Base-by-base conservation (phyloP, 2,329 filamentous ascomycete species). In the Bipolaris gigantea region DNA sequence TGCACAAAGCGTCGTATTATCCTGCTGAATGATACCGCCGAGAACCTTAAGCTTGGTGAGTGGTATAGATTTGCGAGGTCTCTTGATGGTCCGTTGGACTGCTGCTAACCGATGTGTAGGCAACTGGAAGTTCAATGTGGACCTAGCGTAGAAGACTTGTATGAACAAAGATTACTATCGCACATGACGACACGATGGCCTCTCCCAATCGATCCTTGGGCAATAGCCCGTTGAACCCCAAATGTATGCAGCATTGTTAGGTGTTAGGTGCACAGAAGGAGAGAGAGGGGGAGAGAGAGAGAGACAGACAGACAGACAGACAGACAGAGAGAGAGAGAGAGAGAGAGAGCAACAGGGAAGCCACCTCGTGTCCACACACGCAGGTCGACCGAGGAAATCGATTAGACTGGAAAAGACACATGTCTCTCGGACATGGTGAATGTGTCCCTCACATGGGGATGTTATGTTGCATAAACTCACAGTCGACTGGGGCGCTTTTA, bases 1-100 rank as follows among this genome's bases (percentile, higher is more conserved):
- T 99, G 95, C 79, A 96, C 90, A 75, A 93, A 94, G 75, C 84
- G 94, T 49, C 84, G 94, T 40, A 83, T 97, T 21, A 97, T 97
- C 60, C 75, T 99, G 9, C 81, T 99, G 18, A 90, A 92, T 50
- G 91, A 97, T 66, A 97, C 94, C 2, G 94, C 94, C 0, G 89
- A 96, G 62, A 96, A 96, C 66, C 79, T 99, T 48, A 92, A 89
- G 65, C 87, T 90, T 71, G 89, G 93, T 94, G 81, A 75, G 84
- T 81, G 11, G 30, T 16, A 5, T 30, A 11, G 15, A 19, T 11
- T 15, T 16, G 7, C 8, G 40, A 46, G n/a, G 7, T 5, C 2
- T 43, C 15, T 8, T 2, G 7, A 10, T 3, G 6, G 38, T 44
- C 11, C 11, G 4, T 1, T 33, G 44, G 34, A 49, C n/a, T 18